Percentiles rank a stretch among this genome's conserved stretches.
These are phyloP conservation scores for Fusarium sp. DNA, from an alignment of 2,329 filamentous ascomycete genomes.

Conservation along the genomic window DNA sequence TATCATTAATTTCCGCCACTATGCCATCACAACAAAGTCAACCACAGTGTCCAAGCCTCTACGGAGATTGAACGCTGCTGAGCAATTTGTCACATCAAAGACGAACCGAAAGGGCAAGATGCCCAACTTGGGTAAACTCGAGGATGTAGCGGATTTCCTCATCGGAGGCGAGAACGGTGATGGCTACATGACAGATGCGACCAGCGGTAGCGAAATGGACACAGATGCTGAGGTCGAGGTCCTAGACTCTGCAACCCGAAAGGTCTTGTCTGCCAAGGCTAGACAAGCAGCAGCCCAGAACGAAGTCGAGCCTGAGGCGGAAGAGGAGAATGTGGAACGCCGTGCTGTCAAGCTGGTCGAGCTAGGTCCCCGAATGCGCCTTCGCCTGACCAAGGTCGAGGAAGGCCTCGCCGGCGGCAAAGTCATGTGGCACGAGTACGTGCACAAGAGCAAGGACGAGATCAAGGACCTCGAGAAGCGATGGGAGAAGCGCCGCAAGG, in stretches of 20 bases:
- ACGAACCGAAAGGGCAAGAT: conserved; percentile 75
- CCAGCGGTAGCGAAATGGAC: conserved; percentile 90
- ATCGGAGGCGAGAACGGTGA: conserved; percentile 81
- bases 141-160: conserved; percentile 95
- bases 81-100: conserved; percentile 76
- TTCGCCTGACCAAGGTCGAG: conserved; percentile 94
- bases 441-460: conserved; percentile 85
- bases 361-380: conserved; percentile 87
- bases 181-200: conserved; percentile 86
- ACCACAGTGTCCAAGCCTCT: conserved; percentile 88
- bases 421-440: conserved; percentile 97
- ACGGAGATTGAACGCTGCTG: conserved; percentile 84
- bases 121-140: conserved; percentile 89
- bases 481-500: conserved; percentile 81
- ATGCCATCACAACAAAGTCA: conserved; percentile 91
- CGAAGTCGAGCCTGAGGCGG: conserved; percentile 59
- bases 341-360: conserved; percentile 93
- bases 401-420: conserved; percentile 91
- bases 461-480: conserved; percentile 81
- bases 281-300: conserved; percentile 57
- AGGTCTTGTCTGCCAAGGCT: conserved; percentile 68
- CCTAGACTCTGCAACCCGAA: conserved; percentile 71
- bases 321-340: conserved; percentile 76
- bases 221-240: conserved; percentile 97
- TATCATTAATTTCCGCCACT: conserved; percentile 89